Conservation (phyloP, 441 rosid genomes). For the California macrophylla region DNA sequence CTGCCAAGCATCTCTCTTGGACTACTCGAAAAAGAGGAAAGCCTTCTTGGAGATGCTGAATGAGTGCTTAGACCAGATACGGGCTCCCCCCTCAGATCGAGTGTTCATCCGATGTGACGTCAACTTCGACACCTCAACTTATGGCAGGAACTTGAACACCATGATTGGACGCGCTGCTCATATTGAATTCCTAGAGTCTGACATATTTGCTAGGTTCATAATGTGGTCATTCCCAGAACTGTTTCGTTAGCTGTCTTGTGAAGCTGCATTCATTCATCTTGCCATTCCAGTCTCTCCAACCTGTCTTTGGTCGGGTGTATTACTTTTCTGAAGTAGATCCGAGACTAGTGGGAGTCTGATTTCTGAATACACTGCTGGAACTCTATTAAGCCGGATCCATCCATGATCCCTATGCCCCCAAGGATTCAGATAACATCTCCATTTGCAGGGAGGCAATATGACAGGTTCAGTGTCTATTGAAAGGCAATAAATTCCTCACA, state of each 20-base stretch:
- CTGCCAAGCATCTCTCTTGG: slow-evolving; percentile 64
- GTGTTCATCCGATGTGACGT: slow-evolving; percentile 85
- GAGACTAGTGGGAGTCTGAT: neutral
- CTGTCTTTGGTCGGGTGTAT: neutral
- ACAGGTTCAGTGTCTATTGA: neutral
- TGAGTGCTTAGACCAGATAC: slow-evolving; percentile 79
- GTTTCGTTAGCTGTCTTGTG: slow-evolving; percentile 20
- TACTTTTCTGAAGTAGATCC: neutral
- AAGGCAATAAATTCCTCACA: neutral
- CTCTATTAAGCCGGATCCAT: neutral
- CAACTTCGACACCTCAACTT: slow-evolving; percentile 62
- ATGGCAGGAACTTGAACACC: slow-evolving; percentile 73
- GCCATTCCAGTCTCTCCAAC: neutral
- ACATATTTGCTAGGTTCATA: slow-evolving; percentile 65
- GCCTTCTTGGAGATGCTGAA: slow-evolving; percentile 83
- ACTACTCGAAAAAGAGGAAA: slow-evolving; percentile 65
- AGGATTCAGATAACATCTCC: neutral
- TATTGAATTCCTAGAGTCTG: slow-evolving; percentile 84
- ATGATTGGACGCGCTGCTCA: slow-evolving; percentile 92
- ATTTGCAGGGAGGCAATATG: neutral
- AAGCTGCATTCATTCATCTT: neutral
- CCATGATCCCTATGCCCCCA: neutral
- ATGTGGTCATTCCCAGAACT: slow-evolving; percentile 92
- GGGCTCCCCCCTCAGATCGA: slow-evolving; percentile 55
- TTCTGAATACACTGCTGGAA: neutral